Conservation (phyloP, 331 rosid species). For the Phaseolus coccineus region DNA sequence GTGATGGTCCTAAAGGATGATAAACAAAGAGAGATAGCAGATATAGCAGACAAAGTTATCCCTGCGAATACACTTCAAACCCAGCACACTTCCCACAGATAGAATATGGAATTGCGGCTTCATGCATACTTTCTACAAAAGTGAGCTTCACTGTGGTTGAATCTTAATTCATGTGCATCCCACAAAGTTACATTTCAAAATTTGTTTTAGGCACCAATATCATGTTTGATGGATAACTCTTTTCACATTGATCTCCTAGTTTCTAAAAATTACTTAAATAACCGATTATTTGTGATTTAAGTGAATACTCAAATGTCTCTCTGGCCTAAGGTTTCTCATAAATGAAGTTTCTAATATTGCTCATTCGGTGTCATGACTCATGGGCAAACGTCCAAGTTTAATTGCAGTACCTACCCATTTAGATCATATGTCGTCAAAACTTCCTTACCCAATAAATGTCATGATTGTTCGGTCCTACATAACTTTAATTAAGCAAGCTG, state of each 20-base stretch:
- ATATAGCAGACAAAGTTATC: not conserved
- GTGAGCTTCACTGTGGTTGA: not conserved
- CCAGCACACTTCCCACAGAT: not conserved
- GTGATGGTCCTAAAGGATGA: not conserved
- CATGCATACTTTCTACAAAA: not conserved
- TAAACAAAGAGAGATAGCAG: not conserved
- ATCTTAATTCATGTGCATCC: not conserved
- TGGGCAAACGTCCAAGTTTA: slow-evolving; percentile 16
- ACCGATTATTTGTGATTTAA: too few relatives aligned
- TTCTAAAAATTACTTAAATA: too few relatives aligned
- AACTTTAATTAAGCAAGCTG: slow-evolving; percentile 39
- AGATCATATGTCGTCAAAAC: slow-evolving; percentile 45
- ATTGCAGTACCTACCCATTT: slow-evolving; percentile 13
- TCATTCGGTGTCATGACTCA: not conserved
- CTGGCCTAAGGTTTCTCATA: not conserved
- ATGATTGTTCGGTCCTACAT: slow-evolving; percentile 48
- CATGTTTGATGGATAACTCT: too few relatives aligned
- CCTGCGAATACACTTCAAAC: not conserved
- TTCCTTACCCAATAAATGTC: slow-evolving; percentile 49
- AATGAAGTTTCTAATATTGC: not conserved
- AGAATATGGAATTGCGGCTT: not conserved
- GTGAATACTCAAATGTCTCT: not conserved
- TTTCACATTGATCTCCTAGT: too few relatives aligned
- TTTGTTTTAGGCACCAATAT: too few relatives aligned
- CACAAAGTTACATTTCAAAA: not conserved